Conservation (phyloP, 306 rosid species). For the barrel medic (Medicago truncatula) region DNA sequence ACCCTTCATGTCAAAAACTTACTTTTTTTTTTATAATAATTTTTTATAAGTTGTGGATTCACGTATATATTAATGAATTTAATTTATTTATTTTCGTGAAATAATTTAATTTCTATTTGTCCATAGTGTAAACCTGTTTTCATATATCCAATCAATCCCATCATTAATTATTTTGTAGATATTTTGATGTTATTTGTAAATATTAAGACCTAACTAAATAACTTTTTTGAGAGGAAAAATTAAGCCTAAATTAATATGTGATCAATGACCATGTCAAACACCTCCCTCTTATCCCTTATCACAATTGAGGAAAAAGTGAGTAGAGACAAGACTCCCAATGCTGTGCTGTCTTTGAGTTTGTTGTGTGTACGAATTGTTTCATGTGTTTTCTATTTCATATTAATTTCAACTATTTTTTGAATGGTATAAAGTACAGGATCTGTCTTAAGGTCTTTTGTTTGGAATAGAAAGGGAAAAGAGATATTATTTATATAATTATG, state of each 20-base stretch:
- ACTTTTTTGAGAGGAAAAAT: too few relatives aligned
- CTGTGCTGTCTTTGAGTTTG: neutral
- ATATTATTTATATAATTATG: neutral
- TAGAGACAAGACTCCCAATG: neutral
- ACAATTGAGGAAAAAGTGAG: neutral
- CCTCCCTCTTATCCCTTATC: conserved; percentile 6
- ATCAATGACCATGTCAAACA: neutral
- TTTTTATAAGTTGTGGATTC: neutral
- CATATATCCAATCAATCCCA: neutral
- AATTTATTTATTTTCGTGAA: too few relatives aligned
- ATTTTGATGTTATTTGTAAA: too few relatives aligned
- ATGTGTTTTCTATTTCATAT: neutral
- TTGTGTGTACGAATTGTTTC: conserved; percentile 8
- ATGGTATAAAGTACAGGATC: neutral
- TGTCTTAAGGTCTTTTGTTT: conserved; percentile 1
- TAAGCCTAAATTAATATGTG: neutral
- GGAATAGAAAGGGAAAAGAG: neutral
- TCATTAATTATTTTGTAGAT: too few relatives aligned
- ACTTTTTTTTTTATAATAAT: too few relatives aligned
- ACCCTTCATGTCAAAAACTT: too few relatives aligned
- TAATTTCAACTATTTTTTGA: neutral
- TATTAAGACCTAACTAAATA: too few relatives aligned
- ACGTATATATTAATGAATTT: too few relatives aligned
- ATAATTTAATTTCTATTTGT: too few relatives aligned
- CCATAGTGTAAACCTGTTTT: too few relatives aligned